phyloP scores from a whole-genome alignment of 2,329 filamentous ascomycete genomes.

The Albophoma yamanashiensis region DNA sequence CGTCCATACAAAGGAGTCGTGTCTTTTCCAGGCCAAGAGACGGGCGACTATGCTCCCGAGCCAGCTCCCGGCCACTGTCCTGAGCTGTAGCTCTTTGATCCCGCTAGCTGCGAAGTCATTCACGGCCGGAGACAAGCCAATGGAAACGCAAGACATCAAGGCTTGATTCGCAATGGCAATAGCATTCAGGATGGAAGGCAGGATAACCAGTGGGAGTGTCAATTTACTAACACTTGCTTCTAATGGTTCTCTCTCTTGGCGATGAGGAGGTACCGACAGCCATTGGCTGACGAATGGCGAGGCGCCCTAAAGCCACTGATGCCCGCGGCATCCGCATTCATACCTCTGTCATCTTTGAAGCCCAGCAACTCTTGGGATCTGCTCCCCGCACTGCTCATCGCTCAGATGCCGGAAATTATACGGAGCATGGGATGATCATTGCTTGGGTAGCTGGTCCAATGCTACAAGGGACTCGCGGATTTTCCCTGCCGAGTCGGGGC shows the following conservation, averaged over 20 bases:
- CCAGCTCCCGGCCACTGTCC: background rate
- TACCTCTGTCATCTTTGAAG: background rate
- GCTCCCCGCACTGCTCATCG: background rate
- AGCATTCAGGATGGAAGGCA: background rate
- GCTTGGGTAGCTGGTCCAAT: background rate
- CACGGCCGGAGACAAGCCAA: background rate
- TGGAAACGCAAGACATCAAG: too few relatives aligned
- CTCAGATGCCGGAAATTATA: background rate
- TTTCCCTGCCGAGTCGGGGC: conserved; percentile 9
- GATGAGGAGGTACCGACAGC: background rate
- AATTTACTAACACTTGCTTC: background rate
- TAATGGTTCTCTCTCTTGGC: background rate
- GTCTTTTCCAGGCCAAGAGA: background rate
- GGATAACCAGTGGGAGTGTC: background rate
- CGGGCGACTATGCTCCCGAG: background rate
- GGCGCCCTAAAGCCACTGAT: background rate
- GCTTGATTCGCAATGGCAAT: background rate
- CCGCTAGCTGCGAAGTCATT: background rate
- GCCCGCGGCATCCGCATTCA: background rate
- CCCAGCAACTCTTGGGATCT: background rate
- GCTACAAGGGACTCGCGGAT: conserved; percentile 4
- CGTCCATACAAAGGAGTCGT: background rate
- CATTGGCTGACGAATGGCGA: background rate
- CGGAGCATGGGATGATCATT: background rate
- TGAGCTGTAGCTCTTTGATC: background rate